Evolutionary conservation across 2,329 filamentous ascomycete species (phyloP), one percentile per base, ranked within the genome.

Genomic region (Fusarium siculi): DNA sequence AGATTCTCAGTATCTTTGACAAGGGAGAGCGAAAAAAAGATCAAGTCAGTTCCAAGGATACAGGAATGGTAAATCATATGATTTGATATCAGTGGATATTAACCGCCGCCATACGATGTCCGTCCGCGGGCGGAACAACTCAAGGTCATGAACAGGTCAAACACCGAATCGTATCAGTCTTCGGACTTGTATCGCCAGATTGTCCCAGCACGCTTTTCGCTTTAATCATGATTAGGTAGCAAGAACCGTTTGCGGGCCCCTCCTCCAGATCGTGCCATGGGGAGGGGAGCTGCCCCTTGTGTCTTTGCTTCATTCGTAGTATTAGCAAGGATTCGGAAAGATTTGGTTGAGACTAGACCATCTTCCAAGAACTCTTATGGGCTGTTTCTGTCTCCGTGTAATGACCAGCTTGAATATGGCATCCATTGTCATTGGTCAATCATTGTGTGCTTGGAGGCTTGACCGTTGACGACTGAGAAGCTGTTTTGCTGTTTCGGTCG

Each of bases 51-150:
- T 68, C 68, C 68, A 58, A 65, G 47, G 63, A 42, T 39, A 67
- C 56, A 47, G 70, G 39, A 66, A 63, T 66, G 47, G 50, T 40
- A 56, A 68, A 73, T 73, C 71, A 73, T 73, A 68, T 74, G 71
- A 72, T 73, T 59, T 39, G n/a, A 66, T 53, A 50, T 55, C 64
- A 73, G 55, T 47, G 65, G 69, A 72, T 73, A 70, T 72, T 62
- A 34, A 55, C 65, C 37, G 46, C 70, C 65, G 65, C 39, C 52
- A 58, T 57, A 59, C 39, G 37, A 68, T 28, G 36, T 50, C 32
- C 54, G 43, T 37, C 40, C 19, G 28, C 34, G 34, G 34, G 39
- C 19, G 19, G 50, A 28, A 54, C 36, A 40, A 39, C 19, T 28
- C 50, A 40, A 34, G n/a, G 12, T 15, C 30, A 30, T 39, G 40